These are phyloP conservation scores for Cladophialophora bantiana DNA, from an alignment of 2,329 filamentous ascomycete species.

Conservation along the genomic window DNA sequence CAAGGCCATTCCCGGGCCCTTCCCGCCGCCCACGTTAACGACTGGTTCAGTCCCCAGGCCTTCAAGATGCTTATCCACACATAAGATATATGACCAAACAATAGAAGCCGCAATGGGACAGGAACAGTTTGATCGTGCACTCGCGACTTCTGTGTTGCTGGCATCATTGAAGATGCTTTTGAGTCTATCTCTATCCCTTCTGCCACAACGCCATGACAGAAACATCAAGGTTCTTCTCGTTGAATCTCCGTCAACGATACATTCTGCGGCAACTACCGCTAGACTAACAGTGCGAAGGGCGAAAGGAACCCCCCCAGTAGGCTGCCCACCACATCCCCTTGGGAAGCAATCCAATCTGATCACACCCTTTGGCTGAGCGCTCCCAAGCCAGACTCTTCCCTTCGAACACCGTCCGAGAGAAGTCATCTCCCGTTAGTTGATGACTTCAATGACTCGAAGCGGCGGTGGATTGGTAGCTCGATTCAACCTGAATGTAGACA, in stretches of 20 bases:
- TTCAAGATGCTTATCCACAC: too few relatives aligned
- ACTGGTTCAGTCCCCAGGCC: too few relatives aligned
- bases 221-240: neutral
- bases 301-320: neutral
- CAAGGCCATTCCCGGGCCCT: neutral
- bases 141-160: neutral
- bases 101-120: neutral
- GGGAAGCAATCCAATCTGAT: neutral
- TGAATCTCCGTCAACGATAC: neutral
- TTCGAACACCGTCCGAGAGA: neutral
- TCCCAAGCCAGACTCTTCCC: neutral
- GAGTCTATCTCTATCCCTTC: conserved; percentile 5
- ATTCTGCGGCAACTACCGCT: neutral
- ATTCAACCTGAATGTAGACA: neutral
- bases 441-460: neutral
- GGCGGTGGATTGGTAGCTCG: neutral
- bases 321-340: neutral
- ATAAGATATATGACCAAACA: neutral
- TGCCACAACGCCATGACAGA: neutral
- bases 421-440: neutral
- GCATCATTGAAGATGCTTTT: conserved; percentile 13
- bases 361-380: neutral
- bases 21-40: neutral
- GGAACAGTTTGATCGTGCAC: neutral
- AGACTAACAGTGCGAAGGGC: neutral